A percentile compares a stretch with the other conserved stretches of the same genome.
These are phyloP conservation scores for Colletotrichum limetticola DNA, from an alignment of 2,329 filamentous ascomycete species.

Conservation along the genomic window DNA sequence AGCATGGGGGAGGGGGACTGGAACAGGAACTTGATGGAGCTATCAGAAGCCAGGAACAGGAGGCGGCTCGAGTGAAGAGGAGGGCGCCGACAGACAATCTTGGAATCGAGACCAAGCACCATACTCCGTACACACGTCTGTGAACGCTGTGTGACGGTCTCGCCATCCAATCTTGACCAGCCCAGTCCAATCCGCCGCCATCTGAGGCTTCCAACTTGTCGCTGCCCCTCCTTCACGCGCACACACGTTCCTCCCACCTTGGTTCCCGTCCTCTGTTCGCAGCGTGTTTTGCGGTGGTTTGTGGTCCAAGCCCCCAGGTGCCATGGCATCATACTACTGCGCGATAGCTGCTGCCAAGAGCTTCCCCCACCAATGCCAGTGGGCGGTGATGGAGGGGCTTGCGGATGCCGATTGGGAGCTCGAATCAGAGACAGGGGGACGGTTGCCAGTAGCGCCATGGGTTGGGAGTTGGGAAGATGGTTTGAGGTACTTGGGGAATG, in stretches of 20 bases:
- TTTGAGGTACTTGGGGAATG: conserved; percentile 2
- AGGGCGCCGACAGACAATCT: not conserved
- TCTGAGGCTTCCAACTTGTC: conserved; percentile 23
- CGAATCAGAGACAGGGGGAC: conserved; percentile 21
- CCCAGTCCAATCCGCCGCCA: conserved; percentile 25
- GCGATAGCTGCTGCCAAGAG: conserved; percentile 34
- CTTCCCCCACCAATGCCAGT: conserved; percentile 31
- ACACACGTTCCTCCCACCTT: conserved; percentile 10
- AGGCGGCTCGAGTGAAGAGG: conserved; percentile 11
- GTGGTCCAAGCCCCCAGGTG: conserved; percentile 28
- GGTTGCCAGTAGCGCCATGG: conserved; percentile 9
- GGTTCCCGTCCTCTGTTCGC: conserved; percentile 6
- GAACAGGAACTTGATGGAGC: conserved; percentile 17
- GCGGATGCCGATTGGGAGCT: conserved; percentile 33
- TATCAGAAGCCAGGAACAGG: conserved; percentile 29
- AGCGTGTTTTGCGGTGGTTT: conserved; percentile 18
- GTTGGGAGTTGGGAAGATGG: not conserved
- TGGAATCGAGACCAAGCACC: conserved; percentile 10
- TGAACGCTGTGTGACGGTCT: not conserved
- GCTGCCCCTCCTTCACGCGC: conserved; percentile 13
- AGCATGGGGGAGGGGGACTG: conserved; percentile 10
- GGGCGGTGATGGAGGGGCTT: conserved; percentile 28
- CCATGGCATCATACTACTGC: conserved; percentile 36
- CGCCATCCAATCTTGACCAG: not conserved
- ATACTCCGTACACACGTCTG: not conserved